These are phyloP conservation scores for Phenoliferia sp. DNA, from an alignment of 1,284 basidiomycete genomes.

Conservation along the genomic window DNA sequence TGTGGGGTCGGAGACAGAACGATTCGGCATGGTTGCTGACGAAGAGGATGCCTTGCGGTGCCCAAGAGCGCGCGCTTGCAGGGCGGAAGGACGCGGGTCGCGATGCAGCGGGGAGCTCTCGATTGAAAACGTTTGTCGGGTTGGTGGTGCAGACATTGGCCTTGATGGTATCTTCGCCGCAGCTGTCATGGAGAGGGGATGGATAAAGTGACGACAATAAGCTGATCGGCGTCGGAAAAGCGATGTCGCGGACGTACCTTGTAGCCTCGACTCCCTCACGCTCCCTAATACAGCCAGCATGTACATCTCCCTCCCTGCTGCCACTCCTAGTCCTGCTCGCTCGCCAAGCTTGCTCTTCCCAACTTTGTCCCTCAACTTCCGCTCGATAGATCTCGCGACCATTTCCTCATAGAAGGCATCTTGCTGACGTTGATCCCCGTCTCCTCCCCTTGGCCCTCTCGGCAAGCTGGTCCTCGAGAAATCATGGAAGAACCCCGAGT, in stretches of 20 bases:
- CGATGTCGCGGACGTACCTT: background rate
- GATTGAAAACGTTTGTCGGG: background rate
- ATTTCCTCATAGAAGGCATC: background rate
- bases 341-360: background rate
- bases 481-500: background rate
- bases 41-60: background rate
- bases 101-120: background rate
- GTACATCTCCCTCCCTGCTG: background rate
- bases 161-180: background rate
- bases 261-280: background rate
- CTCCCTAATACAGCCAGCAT: background rate
- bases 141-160: background rate
- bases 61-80: background rate
- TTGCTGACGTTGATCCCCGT: background rate
- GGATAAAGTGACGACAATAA: background rate
- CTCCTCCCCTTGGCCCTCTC: background rate
- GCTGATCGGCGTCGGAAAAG: background rate
- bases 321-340: background rate
- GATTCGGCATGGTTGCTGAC: background rate
- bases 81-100: background rate
- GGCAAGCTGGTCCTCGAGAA: background rate
- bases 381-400: background rate
- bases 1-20: background rate
- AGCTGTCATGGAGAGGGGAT: background rate
- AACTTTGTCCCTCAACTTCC: background rate